These are phyloP conservation scores for Saksenaea oblongispora DNA, from an alignment of 371 early-diverging fungal genomes.

Conservation along the genomic window DNA sequence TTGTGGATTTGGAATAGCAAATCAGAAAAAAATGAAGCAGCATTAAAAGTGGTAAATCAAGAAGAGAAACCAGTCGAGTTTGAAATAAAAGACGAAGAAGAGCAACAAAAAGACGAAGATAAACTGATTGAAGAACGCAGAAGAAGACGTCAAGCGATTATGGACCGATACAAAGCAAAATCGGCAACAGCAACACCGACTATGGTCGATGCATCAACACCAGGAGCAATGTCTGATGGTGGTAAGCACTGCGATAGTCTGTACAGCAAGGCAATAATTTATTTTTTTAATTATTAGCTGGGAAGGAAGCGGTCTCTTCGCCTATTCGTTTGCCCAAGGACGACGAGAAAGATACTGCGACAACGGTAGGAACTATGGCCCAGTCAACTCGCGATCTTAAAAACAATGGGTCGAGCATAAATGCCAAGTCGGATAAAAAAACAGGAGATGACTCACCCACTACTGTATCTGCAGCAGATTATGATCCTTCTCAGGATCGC, in stretches of 20 bases:
- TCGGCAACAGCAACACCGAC: conserved; percentile 19
- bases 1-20: not conserved
- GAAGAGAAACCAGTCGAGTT: conserved; percentile 29
- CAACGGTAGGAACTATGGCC: conserved; percentile 22
- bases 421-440: conserved; percentile 16
- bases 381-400: not conserved
- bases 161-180: conserved; percentile 60
- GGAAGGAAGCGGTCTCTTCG: not conserved
- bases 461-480: conserved; percentile 71
- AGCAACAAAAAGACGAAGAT: conserved; percentile 62
- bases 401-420: not conserved
- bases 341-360: conserved; percentile 8
- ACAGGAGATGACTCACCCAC: conserved; percentile 44
- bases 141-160: conserved; percentile 66
- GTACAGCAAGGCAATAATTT: not conserved
- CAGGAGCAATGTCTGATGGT: conserved; percentile 4
- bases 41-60: not conserved
- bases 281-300: not conserved
- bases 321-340: not conserved
- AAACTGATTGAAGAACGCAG: conserved; percentile 79
- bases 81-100: conserved; percentile 55
- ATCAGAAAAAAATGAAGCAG: not conserved
- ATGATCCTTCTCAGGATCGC: conserved; percentile 65
- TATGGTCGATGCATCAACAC: not conserved
- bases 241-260: not conserved